phyloP scores from a whole-genome alignment of 75 land plant genomes.

The Pinus tabuliformis region DNA sequence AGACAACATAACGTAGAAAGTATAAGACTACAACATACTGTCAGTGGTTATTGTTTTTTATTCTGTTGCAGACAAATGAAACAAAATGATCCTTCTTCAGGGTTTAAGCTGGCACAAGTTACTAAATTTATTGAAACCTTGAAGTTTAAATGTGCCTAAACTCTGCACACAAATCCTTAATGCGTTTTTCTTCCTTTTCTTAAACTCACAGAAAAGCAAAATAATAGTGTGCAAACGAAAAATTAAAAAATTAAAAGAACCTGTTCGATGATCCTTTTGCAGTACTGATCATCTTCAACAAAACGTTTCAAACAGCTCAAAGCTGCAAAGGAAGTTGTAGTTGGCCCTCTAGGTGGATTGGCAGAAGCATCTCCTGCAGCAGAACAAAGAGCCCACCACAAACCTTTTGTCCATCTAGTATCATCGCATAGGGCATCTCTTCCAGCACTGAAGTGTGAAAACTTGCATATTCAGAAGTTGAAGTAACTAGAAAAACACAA shows the following conservation, averaged over 20 bases:
- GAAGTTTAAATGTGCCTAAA: background rate
- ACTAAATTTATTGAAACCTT: background rate
- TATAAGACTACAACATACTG: too few species aligned
- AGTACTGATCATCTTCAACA: constrained; percentile 29
- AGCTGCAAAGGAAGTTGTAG: constrained; percentile 46
- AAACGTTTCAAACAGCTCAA: constrained; percentile 40
- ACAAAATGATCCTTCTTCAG: background rate
- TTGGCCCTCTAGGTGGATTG: constrained; percentile 33
- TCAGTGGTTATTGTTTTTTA: too few species aligned
- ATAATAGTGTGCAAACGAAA: background rate
- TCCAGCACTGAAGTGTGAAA: constrained; percentile 32
- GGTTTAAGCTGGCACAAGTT: background rate
- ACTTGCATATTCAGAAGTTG: background rate
- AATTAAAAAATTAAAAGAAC: constrained; percentile 10
- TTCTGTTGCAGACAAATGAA: too few species aligned
- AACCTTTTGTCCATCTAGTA: constrained; percentile 39
- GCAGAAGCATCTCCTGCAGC: constrained; percentile 48
- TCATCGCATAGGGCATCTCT: constrained; percentile 29
- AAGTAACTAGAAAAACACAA: constrained; percentile 3
- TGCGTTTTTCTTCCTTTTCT: background rate
- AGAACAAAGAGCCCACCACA: constrained; percentile 48
- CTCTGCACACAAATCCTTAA: too few species aligned
- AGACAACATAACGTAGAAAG: too few species aligned
- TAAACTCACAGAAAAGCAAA: background rate
- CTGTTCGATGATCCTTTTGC: constrained; percentile 28